Evolutionary conservation across 1,284 basidiomycete species (phyloP), one percentile per base, ranked within the genome.

Genomic region (Leccinum fallax): DNA sequence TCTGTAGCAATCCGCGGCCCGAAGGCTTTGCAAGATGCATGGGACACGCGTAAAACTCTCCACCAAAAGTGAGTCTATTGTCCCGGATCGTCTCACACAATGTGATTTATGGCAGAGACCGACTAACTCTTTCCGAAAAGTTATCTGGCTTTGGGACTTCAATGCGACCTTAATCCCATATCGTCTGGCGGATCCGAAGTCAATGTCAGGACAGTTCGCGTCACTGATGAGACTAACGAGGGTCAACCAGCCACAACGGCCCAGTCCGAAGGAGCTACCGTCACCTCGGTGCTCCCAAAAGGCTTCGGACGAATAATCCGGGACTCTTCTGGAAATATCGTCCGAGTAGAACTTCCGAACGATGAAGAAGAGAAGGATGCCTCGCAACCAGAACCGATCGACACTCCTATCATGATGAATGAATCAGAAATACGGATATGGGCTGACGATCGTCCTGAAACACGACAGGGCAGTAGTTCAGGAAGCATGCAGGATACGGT

Each of bases 11-110:
- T 98, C 63, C 86, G 88, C 62, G 95, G 93, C 0, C 93, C 95
- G 2, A 90, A 92, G 73, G 80, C 85, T 16, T 80, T 98, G 60
- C 92, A 93, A 72, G 88, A 93, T 54, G 86, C 87, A 57, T 98
- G 96, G 95, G 93, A 97, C 76, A 87, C 86, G 68, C 83, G 81
- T 63, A 94, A 94, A 80, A 99, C 96, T 7, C 89, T 97, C 28
- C 85, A 87, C 67, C 96, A 98, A 84, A 98, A 98, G 95, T 97
- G 73, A 72, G 89, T 81, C 32, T 32, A 32, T 28, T 13, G 9
- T 24, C 13, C 6, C 43, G 24, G 30, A 49, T 55, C 32, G 55
- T 57, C 53, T 54, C 52, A 57, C 28, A 26, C 30, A 26, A 24
- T 26, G 36, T 15, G 15, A 10, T 38, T 30, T 34, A 26, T 51